A percentile compares a stretch with the other conserved stretches of the same genome.
Conservation (phyloP, 139 green algal genomes). For the Chlorella sp. region DNA sequence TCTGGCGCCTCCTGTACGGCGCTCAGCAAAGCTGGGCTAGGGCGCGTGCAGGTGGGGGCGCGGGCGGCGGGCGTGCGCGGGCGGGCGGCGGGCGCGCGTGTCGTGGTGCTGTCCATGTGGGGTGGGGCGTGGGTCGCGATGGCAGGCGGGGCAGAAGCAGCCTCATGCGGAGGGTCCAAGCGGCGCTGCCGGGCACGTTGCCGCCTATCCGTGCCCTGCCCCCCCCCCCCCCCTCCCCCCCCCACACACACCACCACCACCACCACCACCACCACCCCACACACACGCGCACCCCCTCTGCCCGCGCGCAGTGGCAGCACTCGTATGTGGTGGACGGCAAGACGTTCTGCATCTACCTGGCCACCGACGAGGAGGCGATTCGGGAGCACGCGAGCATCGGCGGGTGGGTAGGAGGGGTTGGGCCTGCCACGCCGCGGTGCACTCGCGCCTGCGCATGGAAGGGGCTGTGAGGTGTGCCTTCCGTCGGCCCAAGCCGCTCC, state of each 20-base stretch:
- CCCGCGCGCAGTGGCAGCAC: conserved; percentile 9
- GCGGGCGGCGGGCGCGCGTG: too few relatives aligned
- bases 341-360: conserved; percentile 16
- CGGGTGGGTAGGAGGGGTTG: not conserved
- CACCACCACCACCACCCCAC: too few relatives aligned
- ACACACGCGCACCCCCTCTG: too few relatives aligned
- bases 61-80: too few relatives aligned
- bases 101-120: too few relatives aligned
- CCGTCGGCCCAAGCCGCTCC: too few relatives aligned
- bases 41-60: not conserved
- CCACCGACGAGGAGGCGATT: not conserved
- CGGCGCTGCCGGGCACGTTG: not conserved
- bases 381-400: conserved; percentile 6
- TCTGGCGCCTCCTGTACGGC: not conserved
- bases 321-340: conserved; percentile 9
- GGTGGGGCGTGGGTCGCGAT: too few relatives aligned
- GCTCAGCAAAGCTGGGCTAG: not conserved
- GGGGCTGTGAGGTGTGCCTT: not conserved
- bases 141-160: too few relatives aligned
- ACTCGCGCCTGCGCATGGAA: not conserved
- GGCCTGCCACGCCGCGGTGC: not conserved
- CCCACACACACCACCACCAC: too few relatives aligned
- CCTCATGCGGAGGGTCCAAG: not conserved
- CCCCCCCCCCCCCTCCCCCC: too few relatives aligned
- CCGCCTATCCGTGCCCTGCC: not conserved